Evolutionary conservation across 2,329 filamentous ascomycete genomes (phyloP).

Genomic region (Sarocladium oryzae): DNA sequence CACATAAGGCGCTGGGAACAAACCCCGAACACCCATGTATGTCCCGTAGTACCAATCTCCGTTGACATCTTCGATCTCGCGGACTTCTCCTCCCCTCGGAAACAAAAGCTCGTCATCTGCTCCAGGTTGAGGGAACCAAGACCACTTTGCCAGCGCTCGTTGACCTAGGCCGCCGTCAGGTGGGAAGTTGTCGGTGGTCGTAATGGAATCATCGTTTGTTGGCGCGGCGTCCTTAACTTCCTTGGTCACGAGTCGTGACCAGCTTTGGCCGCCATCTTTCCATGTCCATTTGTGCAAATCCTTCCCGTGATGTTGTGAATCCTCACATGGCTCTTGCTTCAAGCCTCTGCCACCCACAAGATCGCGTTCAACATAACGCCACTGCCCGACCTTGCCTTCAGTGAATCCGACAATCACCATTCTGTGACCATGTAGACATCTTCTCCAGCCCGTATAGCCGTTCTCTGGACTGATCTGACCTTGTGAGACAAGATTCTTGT

Average conservation of each 20-base stretch:
- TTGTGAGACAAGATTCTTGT: constrained; percentile 56
- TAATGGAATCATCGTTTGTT: constrained; percentile 19
- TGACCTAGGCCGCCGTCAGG: constrained; percentile 69
- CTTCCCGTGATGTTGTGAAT: constrained; percentile 22
- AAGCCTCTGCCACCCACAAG: constrained; percentile 72
- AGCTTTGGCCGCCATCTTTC: constrained; percentile 29
- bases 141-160: constrained; percentile 61
- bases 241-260: constrained; percentile 41
- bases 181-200: constrained; percentile 46
- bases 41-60: constrained; percentile 85
- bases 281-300: constrained; percentile 47
- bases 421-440: constrained; percentile 73
- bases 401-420: constrained; percentile 78
- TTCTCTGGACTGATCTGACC: constrained; percentile 67
- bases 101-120: constrained; percentile 75
- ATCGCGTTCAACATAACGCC: constrained; percentile 62
- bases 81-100: constrained; percentile 74
- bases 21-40: constrained; percentile 71
- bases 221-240: constrained; percentile 43
- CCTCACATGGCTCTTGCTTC: constrained; percentile 47
- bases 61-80: constrained; percentile 80
- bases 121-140: constrained; percentile 64
- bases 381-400: constrained; percentile 59
- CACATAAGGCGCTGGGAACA: constrained; percentile 79
- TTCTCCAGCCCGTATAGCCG: constrained; percentile 73